Evolutionary conservation across 2,329 filamentous ascomycete genomes (phyloP).

Genomic region (Zymoseptoria brevis): DNA sequence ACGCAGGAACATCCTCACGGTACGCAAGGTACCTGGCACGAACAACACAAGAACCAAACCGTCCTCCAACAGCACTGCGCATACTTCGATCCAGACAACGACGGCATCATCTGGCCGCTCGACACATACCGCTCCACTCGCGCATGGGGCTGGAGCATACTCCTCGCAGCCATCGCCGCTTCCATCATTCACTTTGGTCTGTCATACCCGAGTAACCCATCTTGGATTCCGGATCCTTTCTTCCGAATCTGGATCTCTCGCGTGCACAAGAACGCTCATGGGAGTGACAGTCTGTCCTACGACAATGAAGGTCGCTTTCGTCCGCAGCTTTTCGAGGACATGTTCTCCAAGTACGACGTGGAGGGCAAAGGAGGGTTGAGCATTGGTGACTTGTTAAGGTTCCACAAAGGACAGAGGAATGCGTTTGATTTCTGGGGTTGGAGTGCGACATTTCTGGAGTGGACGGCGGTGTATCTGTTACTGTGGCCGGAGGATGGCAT

Average conservation of each 20-base stretch:
- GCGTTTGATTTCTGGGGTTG: slow-evolving; percentile 40
- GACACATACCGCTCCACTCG: slow-evolving; percentile 45
- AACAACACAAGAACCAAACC: slow-evolving; percentile 34
- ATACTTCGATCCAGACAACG: slow-evolving; percentile 46
- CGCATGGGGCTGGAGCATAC: slow-evolving; percentile 38
- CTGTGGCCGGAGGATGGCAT: slow-evolving; percentile 49
- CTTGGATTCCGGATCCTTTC: slow-evolving; percentile 38
- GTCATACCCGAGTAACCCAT: slow-evolving; percentile 41
- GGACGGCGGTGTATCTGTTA: slow-evolving; percentile 45
- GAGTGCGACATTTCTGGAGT: slow-evolving; percentile 40
- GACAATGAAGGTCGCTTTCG: slow-evolving; percentile 41
- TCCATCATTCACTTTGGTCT: slow-evolving; percentile 44
- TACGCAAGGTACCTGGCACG: slow-evolving; percentile 31
- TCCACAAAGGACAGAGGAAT: slow-evolving; percentile 37
- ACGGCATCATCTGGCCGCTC: slow-evolving; percentile 46
- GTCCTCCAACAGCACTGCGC: slow-evolving; percentile 47
- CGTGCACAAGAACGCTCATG: slow-evolving; percentile 39
- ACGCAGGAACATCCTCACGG: slow-evolving; percentile 35
- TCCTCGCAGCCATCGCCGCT: slow-evolving; percentile 38
- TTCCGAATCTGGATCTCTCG: slow-evolving; percentile 36
- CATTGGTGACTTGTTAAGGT: slow-evolving; percentile 31
- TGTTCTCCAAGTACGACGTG: slow-evolving; percentile 41
- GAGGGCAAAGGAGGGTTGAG: slow-evolving; percentile 34
- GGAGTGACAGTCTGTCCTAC: slow-evolving; percentile 36
- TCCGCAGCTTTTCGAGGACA: slow-evolving; percentile 42